Base-by-base conservation (phyloP, 2,329 filamentous ascomycete genomes). In the Diaporthe longicolla region DNA sequence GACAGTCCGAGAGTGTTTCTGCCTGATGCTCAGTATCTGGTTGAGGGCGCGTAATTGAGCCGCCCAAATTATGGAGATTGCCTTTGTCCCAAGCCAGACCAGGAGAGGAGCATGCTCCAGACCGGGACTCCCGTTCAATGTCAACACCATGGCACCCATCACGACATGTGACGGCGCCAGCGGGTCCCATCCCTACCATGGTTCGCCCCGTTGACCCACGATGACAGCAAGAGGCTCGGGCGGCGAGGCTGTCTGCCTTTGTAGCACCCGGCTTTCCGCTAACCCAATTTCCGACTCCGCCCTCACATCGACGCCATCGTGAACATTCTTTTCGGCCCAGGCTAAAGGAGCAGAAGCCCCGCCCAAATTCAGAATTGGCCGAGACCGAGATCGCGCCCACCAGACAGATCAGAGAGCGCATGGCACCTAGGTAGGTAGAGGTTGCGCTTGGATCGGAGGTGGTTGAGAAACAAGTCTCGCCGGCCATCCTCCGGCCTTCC, bases 401-500 rank as follows among this genome's bases (percentile, higher is more conserved):
- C 48, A 17, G n/a, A 21, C 26, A 54, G 9, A 26, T 40, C 32
- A 68, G 48, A 17, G 15, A 37, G 45, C 10, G 45, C 10, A 11
- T n/a, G 45, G 19, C 7, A 32, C 29, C 29, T 32, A 32, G 29
- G 29, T 21, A 21, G 32, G 32, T 8, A 48, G 58, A 61, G 29
- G 69, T 21, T 43, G 17, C 32, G 9, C n/a, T 54, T 68, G 63
- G 32, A 40, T 45, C 29, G 26, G 63, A 32, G 9, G 32, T 66
- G 45, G 21, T 66, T 37, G 43, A 54, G 63, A 40, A 26, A 54
- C 21, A 66, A 66, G 63, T 54, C 63, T 37, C 48, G 32, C 63
- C 63, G 63, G 63, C 63, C 63, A 68, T 68, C 48, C 45, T 68
- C 63, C 69, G 69, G 55, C 52, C 45, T 52, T 63, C 69, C 37